Evolutionary conservation across 495 filamentous ascomycete genomes (phyloP), one percentile per base, ranked within the genome.

Genomic region (Hypoxylon intermedium): DNA sequence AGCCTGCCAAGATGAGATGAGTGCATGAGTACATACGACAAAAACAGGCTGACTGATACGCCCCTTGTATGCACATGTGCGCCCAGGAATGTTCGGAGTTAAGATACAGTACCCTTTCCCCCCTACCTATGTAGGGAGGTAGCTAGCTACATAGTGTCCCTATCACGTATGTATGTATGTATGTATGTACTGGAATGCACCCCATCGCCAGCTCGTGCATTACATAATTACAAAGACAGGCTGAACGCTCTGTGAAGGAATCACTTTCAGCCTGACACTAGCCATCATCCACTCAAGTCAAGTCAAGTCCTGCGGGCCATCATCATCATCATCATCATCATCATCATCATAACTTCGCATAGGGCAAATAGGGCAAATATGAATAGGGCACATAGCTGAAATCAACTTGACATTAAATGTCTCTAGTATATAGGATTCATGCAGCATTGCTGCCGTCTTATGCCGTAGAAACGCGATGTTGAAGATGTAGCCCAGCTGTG

Each of bases 391-490:
- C 21, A 53, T 31, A 31, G 24, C n/a, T n/a, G n/a, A n/a, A n/a
- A n/a, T n/a, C n/a, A n/a, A n/a, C n/a, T n/a, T n/a, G n/a, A n/a
- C n/a, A n/a, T n/a, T n/a, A n/a, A n/a, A n/a, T n/a, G n/a, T n/a
- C n/a, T n/a, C n/a, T n/a, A n/a, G n/a, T n/a, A n/a, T n/a, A n/a
- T n/a, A n/a, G n/a, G n/a, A n/a, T n/a, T n/a, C n/a, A n/a, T n/a
- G n/a, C n/a, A n/a, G n/a, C 9, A 19, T 47, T 18, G 20, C 31
- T 37, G 34, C 49, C 43, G 58, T 50, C 9, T 45, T 50, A 44
- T 49, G 58, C 43, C 49, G 36, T 20, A 34, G 15, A n/a, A 48
- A 49, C 13, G 36, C 36, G 36, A 13, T 16, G 11, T 13, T 38
- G 36, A 38, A 15, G 12, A 38, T 18, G n/a, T n/a, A n/a, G n/a